Conservation (phyloP, 371 early-diverging fungal species). For the Mucor velutinosus region DNA sequence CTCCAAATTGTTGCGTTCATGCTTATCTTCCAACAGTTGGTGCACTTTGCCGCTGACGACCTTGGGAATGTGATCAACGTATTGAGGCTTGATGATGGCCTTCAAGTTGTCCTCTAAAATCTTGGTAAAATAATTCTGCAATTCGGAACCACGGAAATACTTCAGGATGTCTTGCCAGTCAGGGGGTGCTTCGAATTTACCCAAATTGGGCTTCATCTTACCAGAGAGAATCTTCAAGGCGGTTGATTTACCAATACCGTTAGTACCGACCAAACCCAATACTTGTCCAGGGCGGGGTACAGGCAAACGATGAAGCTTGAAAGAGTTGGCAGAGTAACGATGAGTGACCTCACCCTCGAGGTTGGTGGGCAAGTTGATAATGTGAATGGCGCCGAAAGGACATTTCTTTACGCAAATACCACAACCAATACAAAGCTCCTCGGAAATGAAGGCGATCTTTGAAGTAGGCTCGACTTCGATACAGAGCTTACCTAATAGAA, state of each 20-base stretch:
- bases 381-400: constrained; percentile 98
- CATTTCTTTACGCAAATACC: constrained; percentile 99
- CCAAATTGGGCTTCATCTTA: constrained; percentile 98
- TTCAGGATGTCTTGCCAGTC: constrained; percentile 98
- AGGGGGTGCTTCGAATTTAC: constrained; percentile 85
- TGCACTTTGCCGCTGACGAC: constrained; percentile 86
- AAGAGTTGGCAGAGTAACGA: constrained; percentile 98
- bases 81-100: constrained; percentile 98
- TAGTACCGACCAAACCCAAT: constrained; percentile 98
- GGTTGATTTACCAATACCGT: constrained; percentile 99
- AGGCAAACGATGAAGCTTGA: constrained; percentile 99
- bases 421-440: constrained; percentile 99
- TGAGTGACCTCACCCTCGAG: constrained; percentile 97
- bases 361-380: constrained; percentile 99
- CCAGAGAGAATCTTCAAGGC: constrained; percentile 98
- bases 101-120: constrained; percentile 95
- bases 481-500: constrained; percentile 87
- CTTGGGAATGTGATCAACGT: constrained; percentile 95
- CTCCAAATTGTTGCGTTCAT: constrained; percentile 75
- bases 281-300: constrained; percentile 98
- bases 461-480: constrained; percentile 87
- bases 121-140: constrained; percentile 99
- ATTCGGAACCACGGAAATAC: constrained; percentile 98
- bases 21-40: constrained; percentile 75
- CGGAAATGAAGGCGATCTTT: constrained; percentile 94